These are phyloP conservation scores for Parvularia atlantis DNA, from an alignment of 78 protist species.

Conservation along the genomic window DNA sequence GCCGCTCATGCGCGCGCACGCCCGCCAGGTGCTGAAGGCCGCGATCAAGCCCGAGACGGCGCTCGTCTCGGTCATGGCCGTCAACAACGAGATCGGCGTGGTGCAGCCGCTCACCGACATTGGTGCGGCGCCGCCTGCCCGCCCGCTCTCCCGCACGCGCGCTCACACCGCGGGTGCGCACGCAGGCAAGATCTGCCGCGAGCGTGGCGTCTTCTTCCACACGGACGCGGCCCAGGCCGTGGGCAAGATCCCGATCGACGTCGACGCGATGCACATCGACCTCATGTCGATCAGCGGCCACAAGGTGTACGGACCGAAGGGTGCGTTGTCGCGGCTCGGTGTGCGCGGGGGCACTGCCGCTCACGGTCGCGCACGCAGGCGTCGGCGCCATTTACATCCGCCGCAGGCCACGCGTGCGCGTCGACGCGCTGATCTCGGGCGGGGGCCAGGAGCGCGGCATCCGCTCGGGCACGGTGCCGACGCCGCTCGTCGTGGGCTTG, in stretches of 20 bases:
- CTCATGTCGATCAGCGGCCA: conserved; percentile 88
- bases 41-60: conserved; percentile 82
- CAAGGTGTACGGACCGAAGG: conserved; percentile 91
- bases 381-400: conserved; percentile 95
- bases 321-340: neutral
- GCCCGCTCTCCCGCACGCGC: no score
- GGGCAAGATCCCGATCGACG: conserved; percentile 95
- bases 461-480: conserved; percentile 89
- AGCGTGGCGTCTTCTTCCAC: conserved; percentile 72
- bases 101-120: conserved; percentile 85
- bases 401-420: conserved; percentile 81
- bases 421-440: conserved; percentile 75
- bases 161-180: no score
- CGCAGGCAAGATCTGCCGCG: conserved; percentile 81
- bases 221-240: conserved; percentile 95
- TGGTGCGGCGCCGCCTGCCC: no score
- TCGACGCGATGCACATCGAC: conserved; percentile 73
- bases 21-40: conserved; percentile 16
- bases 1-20: neutral
- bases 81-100: conserved; percentile 97
- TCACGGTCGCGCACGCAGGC: conserved; percentile 35
- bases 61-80: conserved; percentile 90
- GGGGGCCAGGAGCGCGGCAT: conserved; percentile 98
- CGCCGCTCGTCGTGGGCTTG: conserved; percentile 79
- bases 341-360: no score